A percentile compares a stretch with the other conserved stretches of the same genome.
Conservation (phyloP, 2,329 filamentous ascomycete genomes). For the Graphiopsis chlorocephala region DNA sequence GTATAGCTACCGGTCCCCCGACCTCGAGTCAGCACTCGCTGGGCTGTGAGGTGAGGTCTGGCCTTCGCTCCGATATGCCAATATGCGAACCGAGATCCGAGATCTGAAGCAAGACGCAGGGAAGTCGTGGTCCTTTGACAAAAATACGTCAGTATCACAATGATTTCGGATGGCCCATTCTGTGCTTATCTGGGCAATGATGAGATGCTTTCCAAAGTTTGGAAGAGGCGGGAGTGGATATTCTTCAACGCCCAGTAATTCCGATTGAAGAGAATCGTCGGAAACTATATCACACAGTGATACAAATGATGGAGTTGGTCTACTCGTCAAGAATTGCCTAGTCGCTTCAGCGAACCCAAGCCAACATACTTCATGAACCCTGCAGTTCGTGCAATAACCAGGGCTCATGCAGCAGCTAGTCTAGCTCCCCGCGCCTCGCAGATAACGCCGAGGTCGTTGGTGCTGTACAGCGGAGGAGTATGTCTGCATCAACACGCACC, state of each 20-base stretch:
- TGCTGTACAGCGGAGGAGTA: background rate
- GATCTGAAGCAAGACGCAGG: background rate
- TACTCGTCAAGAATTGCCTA: background rate
- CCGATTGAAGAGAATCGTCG: background rate
- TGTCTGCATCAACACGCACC: background rate
- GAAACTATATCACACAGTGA: background rate
- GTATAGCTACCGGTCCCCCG: background rate
- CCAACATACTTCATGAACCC: background rate
- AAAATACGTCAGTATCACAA: background rate
- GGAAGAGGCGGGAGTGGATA: background rate
- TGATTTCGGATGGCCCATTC: background rate
- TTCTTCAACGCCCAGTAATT: background rate
- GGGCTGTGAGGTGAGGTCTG: background rate
- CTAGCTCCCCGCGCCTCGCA: constrained; percentile 1
- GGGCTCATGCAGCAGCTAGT: background rate
- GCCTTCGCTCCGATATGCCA: background rate
- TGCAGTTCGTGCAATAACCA: background rate
- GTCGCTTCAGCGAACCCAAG: background rate
- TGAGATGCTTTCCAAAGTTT: background rate
- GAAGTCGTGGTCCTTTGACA: background rate
- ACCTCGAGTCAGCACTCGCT: background rate
- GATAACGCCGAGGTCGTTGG: background rate
- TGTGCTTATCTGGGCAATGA: background rate
- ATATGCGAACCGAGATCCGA: background rate
- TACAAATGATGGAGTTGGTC: background rate